Conservation (phyloP, 2,329 filamentous ascomycete species). For the Corinectria fuckeliana region DNA sequence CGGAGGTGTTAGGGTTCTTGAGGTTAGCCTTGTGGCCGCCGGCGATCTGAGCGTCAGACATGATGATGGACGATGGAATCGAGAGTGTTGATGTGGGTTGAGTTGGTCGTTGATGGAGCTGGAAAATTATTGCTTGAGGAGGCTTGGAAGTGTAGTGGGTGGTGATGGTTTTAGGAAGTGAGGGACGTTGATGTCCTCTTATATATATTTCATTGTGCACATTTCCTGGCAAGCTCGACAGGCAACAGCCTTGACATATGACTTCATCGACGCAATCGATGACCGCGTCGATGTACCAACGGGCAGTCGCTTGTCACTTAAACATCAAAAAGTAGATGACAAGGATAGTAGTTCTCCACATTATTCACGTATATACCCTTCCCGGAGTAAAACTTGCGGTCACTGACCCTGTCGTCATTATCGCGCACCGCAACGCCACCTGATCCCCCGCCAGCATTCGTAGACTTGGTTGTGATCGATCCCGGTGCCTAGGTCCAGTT, state of each 20-base stretch:
- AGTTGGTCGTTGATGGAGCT: not conserved
- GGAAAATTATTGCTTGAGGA: not conserved
- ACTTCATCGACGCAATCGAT: constrained; percentile 34
- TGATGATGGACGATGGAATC: no score
- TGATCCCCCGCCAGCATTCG: not conserved
- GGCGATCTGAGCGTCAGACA: constrained; percentile 59
- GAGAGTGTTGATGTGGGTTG: constrained; percentile 13
- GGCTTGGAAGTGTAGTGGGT: not conserved
- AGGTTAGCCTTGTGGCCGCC: constrained; percentile 66
- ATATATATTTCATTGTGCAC: constrained; percentile 19
- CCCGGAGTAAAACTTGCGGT: not conserved
- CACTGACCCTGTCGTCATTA: not conserved
- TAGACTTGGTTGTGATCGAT: not conserved
- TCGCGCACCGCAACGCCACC: not conserved
- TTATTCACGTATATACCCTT: not conserved
- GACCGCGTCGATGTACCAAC: not conserved
- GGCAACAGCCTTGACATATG: not conserved
- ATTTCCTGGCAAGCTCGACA: constrained; percentile 4
- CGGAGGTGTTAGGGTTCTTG: constrained; percentile 62
- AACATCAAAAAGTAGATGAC: not conserved
- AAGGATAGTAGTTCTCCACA: not conserved
- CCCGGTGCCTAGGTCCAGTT: not conserved
- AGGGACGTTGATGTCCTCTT: not conserved
- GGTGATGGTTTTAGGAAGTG: not conserved
- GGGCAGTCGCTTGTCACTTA: not conserved